These are phyloP conservation scores for Pyricularia grisea DNA, from an alignment of 2,329 filamentous ascomycete species.

Conservation along the genomic window DNA sequence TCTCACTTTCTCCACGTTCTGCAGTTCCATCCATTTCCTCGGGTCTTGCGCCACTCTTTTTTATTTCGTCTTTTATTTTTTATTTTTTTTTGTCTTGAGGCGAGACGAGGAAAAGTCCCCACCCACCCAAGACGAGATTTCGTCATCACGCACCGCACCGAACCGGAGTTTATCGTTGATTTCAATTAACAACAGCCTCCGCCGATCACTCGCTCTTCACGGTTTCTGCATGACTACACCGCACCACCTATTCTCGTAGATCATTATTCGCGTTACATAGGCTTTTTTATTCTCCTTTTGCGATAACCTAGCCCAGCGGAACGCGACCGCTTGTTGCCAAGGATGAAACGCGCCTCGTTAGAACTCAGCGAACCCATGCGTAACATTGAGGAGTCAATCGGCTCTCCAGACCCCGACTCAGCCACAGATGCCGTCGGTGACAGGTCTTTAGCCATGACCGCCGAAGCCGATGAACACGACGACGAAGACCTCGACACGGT, in stretches of 20 bases:
- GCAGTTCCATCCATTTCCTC: not conserved
- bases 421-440: constrained; percentile 11
- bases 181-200: not conserved
- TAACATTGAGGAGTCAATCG: constrained; percentile 20
- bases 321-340: not conserved
- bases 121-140: not conserved
- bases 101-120: not conserved
- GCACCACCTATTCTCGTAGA: not conserved
- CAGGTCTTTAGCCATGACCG: constrained; percentile 11
- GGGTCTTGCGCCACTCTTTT: not conserved
- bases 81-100: not conserved
- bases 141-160: not conserved
- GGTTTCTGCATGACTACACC: not conserved
- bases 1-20: not conserved
- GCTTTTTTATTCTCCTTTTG: not conserved
- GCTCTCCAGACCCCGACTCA: constrained; percentile 12
- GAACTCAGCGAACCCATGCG: constrained; percentile 20
- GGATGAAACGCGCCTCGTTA: constrained; percentile 20
- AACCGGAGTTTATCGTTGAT: not conserved
- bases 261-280: not conserved
- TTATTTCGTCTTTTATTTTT: not conserved
- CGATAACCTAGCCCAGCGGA: not conserved
- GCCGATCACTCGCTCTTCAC: not conserved
- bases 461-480: constrained; percentile 11
- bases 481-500: constrained; percentile 5